Evolutionary conservation across 75 land plant genomes (phyloP).

Genomic region (Pinus albicaulis): DNA sequence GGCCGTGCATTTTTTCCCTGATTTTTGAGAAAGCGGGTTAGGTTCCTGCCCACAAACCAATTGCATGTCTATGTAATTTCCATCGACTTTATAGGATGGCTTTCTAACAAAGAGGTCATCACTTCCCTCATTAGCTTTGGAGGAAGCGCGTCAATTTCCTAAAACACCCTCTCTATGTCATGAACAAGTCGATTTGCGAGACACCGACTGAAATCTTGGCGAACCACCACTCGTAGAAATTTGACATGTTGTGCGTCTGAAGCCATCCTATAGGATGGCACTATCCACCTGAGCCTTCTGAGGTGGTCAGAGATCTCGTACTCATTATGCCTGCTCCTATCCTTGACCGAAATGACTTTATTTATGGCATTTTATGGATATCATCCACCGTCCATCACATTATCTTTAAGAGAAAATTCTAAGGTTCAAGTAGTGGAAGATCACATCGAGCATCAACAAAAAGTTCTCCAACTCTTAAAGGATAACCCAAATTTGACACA

Average conservation of each 20-base stretch:
- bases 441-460: no score
- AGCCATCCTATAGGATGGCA: conserved; percentile 68
- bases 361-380: no score
- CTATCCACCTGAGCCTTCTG: conserved; percentile 52
- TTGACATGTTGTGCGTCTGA: conserved; percentile 41
- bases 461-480: no score
- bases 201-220: conserved; percentile 50
- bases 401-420: no score
- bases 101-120: background rate
- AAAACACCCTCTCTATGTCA: conserved; percentile 39
- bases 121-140: background rate
- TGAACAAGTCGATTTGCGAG: conserved; percentile 37
- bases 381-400: no score
- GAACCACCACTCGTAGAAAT: conserved; percentile 49
- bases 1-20: no score
- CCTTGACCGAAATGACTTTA: conserved; percentile 49
- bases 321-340: conserved; percentile 22
- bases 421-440: no score
- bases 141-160: conserved; percentile 26
- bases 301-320: conserved; percentile 48
- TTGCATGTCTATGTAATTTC: no score
- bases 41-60: no score
- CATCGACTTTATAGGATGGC: background rate
- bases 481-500: no score
- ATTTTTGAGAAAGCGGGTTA: no score